Conservation (phyloP, 1,284 basidiomycete genomes). For the Wallemia ichthyophaga region DNA sequence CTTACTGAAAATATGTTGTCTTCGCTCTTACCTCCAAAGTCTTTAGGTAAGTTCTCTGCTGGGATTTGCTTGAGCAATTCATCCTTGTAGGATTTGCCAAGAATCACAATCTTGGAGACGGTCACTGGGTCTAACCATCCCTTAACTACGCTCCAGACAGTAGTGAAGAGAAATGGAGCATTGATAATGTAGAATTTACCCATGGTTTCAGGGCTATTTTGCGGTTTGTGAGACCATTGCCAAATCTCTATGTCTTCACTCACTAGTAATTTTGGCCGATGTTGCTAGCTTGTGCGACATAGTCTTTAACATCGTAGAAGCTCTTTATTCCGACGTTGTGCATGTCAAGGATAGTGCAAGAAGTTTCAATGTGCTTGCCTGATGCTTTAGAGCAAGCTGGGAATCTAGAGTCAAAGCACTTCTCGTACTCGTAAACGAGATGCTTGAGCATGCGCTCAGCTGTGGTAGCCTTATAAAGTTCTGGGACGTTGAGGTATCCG, state of each 20-base stretch:
- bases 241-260: slow-evolving; percentile 6
- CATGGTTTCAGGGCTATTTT: slow-evolving; percentile 50
- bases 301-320: slow-evolving; percentile 80
- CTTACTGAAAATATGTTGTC: not conserved
- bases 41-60: slow-evolving; percentile 46
- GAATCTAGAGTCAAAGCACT: slow-evolving; percentile 44
- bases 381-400: slow-evolving; percentile 43
- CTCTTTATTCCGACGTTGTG: slow-evolving; percentile 44
- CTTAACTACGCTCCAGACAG: slow-evolving; percentile 71
- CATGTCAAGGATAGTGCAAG: slow-evolving; percentile 90
- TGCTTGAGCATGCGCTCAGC: slow-evolving; percentile 65
- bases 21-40: slow-evolving; percentile 54
- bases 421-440: slow-evolving; percentile 82
- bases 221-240: not conserved
- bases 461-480: slow-evolving; percentile 50
- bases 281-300: slow-evolving; percentile 43
- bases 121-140: slow-evolving; percentile 87
- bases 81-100: slow-evolving; percentile 30
- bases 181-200: slow-evolving; percentile 90
- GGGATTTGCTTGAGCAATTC: slow-evolving; percentile 51
- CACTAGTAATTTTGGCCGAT: slow-evolving; percentile 62
- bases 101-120: slow-evolving; percentile 65
- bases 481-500: slow-evolving; percentile 60
- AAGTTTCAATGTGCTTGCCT: slow-evolving; percentile 82
- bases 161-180: slow-evolving; percentile 67